These are phyloP conservation scores for Solanum hybrid DNA, from an alignment of 305 asterid species.

Conservation along the genomic window DNA sequence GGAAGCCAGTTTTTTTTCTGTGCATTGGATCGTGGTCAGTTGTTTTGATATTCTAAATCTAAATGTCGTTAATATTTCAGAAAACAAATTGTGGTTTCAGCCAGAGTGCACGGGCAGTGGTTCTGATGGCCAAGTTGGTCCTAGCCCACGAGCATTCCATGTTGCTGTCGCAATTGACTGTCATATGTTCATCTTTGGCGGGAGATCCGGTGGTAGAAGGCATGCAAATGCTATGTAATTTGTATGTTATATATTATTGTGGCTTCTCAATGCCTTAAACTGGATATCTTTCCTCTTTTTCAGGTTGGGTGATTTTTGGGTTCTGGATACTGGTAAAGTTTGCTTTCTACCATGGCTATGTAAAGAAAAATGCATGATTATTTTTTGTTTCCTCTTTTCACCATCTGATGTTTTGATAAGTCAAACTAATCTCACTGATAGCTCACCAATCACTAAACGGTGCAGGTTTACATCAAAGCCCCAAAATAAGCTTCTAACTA, in stretches of 20 bases:
- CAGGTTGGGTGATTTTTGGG: constrained; percentile 99
- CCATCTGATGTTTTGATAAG: not conserved
- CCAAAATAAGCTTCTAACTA: not conserved
- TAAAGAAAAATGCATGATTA: not conserved
- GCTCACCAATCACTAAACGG: not conserved
- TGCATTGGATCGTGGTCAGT: not conserved
- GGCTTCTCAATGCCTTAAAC: constrained; percentile 21
- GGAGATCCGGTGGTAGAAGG: constrained; percentile 87
- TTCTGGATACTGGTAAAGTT: constrained; percentile 86
- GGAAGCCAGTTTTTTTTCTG: not conserved
- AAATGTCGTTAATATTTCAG: constrained; percentile 37
- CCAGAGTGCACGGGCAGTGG: constrained; percentile 79
- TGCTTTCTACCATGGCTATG: not conserved
- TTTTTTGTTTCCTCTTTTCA: constrained; percentile 1
- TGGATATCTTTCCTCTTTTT: constrained; percentile 14
- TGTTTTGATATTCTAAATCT: constrained; percentile 2
- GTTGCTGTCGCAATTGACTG: constrained; percentile 80
- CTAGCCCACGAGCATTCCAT: constrained; percentile 88
- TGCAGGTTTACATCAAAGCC: not conserved
- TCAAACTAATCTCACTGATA: not conserved
- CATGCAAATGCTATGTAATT: constrained; percentile 13
- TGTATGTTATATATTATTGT: not conserved
- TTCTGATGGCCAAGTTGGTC: constrained; percentile 73
- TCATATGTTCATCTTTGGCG: constrained; percentile 93
- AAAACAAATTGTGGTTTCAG: constrained; percentile 78